Conservation (phyloP, 495 filamentous ascomycete genomes). For the Penicillium dipodomyicola region DNA sequence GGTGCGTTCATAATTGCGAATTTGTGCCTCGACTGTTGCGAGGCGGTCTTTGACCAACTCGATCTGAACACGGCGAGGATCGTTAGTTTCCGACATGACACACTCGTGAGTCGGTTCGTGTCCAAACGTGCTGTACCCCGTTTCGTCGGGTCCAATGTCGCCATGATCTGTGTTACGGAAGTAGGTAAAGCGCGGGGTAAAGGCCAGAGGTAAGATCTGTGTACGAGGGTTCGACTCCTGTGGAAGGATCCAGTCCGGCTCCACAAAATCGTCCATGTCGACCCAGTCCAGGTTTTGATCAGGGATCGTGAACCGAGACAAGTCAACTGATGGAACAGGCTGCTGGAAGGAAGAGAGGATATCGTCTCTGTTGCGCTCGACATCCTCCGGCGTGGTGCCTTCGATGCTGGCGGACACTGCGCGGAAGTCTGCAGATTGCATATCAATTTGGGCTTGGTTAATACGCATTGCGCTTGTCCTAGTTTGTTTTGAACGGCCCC, state of each 20-base stretch:
- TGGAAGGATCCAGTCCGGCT: conserved; percentile 93
- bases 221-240: conserved; percentile 89
- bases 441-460: conserved; percentile 86
- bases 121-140: conserved; percentile 80
- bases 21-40: conserved; percentile 72
- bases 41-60: conserved; percentile 80
- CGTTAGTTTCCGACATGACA: conserved; percentile 90
- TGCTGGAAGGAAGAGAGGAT: conserved; percentile 57
- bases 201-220: conserved; percentile 87
- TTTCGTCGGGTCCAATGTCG: conserved; percentile 64
- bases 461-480: conserved; percentile 92
- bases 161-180: conserved; percentile 95
- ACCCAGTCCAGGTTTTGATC: conserved; percentile 95
- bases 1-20: conserved; percentile 63
- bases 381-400: conserved; percentile 69
- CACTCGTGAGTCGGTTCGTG: conserved; percentile 90
- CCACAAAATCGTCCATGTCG: conserved; percentile 99
- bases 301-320: conserved; percentile 89
- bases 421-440: conserved; percentile 88
- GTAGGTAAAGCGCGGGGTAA: conserved; percentile 91
- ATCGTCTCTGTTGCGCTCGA: conserved; percentile 60
- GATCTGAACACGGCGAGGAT: conserved; percentile 85
- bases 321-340: conserved; percentile 56
- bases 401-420: conserved; percentile 89
- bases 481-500: conserved; percentile 65